Conservation (phyloP, 2,329 filamentous ascomycete genomes). For the Graphilbum ipis-grandicollis region DNA sequence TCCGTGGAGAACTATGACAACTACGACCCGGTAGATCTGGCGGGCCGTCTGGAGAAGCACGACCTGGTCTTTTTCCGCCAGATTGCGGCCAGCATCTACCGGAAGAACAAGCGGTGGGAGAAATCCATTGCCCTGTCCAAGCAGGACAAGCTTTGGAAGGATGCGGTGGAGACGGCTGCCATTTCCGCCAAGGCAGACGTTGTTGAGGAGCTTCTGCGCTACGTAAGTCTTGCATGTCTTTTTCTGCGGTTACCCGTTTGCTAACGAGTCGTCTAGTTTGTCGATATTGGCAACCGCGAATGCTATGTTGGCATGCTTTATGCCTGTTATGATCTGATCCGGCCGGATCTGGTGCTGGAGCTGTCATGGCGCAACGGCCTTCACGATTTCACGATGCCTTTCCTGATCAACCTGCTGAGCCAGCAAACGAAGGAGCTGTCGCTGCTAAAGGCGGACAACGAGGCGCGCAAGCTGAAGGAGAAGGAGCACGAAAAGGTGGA, state of each 20-base stretch:
- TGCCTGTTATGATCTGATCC: constrained; percentile 92
- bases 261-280: constrained; percentile 65
- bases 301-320: constrained; percentile 99
- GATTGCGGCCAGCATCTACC: constrained; percentile 94
- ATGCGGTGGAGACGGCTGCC: constrained; percentile 93
- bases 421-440: constrained; percentile 82
- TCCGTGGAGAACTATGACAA: constrained; percentile 99
- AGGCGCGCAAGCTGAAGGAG: constrained; percentile 29
- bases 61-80: constrained; percentile 98
- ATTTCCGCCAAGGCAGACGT: constrained; percentile 81
- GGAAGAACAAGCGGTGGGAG: constrained; percentile 99
- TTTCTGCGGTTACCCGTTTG: constrained; percentile 15
- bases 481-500: constrained; percentile 55
- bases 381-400: constrained; percentile 96
- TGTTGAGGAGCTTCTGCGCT: constrained; percentile 88
- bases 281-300: constrained; percentile 96
- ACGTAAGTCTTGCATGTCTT: constrained; percentile 48
- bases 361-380: constrained; percentile 93
- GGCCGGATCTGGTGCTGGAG: constrained; percentile 82
- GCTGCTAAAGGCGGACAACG: constrained; percentile 82
- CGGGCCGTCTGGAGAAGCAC: constrained; percentile 86
- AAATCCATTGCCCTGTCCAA: constrained; percentile 96
- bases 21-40: constrained; percentile 88
- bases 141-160: constrained; percentile 98
- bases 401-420: constrained; percentile 96